Evolutionary conservation across 345 rosid genomes (phyloP).

Genomic region (Garcia nutans): DNA sequence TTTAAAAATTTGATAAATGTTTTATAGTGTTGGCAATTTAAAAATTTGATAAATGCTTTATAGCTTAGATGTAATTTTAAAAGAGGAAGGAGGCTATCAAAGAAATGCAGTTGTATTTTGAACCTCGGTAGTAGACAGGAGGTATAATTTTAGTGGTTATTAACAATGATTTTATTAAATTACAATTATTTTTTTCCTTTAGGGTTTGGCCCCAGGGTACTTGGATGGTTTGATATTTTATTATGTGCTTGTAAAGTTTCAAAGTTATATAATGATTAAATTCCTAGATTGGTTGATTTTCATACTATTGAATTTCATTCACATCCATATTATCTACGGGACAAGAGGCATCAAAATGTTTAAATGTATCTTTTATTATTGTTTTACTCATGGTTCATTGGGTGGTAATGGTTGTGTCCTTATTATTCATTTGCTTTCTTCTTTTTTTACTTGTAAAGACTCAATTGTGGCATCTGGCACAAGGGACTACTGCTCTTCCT

Average conservation of each 20-base stretch:
- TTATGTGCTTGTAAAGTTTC: neutral
- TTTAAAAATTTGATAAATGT: neutral
- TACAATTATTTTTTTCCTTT: neutral
- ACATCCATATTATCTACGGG: neutral
- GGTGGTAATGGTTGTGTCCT: conserved; percentile 3
- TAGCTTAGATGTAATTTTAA: neutral
- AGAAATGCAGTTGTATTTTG: too few relatives aligned
- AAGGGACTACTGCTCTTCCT: conserved; percentile 95
- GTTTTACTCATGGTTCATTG: conserved; percentile 1
- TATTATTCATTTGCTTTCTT: conserved; percentile 1
- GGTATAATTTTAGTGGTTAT: neutral
- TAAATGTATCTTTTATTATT: neutral
- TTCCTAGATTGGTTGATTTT: too few relatives aligned
- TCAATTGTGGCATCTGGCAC: conserved; percentile 95
- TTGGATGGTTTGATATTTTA: neutral
- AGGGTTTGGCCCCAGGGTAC: neutral
- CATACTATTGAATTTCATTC: too few relatives aligned
- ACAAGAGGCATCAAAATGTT: neutral
- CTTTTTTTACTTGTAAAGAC: conserved; percentile 46
- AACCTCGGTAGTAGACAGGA: too few relatives aligned
- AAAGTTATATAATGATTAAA: neutral
- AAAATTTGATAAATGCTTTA: neutral
- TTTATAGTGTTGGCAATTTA: neutral
- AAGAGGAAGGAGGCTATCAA: neutral
- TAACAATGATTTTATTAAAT: neutral